These are phyloP conservation scores for Parasarocladium wereldwijsianum DNA, from an alignment of 2,329 filamentous ascomycete genomes.

Conservation along the genomic window DNA sequence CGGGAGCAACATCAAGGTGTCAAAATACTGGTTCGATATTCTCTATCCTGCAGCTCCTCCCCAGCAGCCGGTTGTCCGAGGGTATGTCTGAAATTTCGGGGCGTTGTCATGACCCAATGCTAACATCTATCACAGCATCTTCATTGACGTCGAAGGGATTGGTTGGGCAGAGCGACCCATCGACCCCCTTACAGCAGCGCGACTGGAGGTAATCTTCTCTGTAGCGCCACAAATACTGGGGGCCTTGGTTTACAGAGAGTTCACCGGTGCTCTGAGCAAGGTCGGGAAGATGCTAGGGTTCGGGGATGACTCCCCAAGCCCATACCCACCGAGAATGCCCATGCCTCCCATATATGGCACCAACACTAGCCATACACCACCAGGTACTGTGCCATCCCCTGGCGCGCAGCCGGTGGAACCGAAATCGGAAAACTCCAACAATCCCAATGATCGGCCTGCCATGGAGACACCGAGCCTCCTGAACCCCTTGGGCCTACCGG, in stretches of 20 bases:
- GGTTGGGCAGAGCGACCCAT: constrained; percentile 31
- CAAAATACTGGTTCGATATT: constrained; percentile 44
- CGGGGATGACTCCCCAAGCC: constrained; percentile 8
- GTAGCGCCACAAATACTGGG: constrained; percentile 36
- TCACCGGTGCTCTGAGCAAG: constrained; percentile 27
- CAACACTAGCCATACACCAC: too few relatives aligned
- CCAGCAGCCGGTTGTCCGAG: constrained; percentile 41
- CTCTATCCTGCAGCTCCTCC: constrained; percentile 44
- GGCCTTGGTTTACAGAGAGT: constrained; percentile 35
- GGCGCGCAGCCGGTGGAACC: neutral
- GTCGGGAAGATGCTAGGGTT: constrained; percentile 32
- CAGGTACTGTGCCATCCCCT: too few relatives aligned
- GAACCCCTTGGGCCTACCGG: neutral
- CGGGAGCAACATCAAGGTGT: constrained; percentile 29
- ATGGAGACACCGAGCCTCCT: too few relatives aligned
- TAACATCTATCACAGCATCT: constrained; percentile 24
- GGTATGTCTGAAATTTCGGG: constrained; percentile 28
- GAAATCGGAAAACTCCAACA: constrained; percentile 4
- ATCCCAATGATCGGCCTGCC: too few relatives aligned
- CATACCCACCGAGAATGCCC: too few relatives aligned
- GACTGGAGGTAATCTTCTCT: constrained; percentile 34
- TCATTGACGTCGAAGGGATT: constrained; percentile 32
- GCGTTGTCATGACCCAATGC: neutral
- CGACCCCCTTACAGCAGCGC: constrained; percentile 29
- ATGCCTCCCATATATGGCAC: too few relatives aligned